Conservation (phyloP, 257 asterid species). For the Dorcoceras hygrometricum region DNA sequence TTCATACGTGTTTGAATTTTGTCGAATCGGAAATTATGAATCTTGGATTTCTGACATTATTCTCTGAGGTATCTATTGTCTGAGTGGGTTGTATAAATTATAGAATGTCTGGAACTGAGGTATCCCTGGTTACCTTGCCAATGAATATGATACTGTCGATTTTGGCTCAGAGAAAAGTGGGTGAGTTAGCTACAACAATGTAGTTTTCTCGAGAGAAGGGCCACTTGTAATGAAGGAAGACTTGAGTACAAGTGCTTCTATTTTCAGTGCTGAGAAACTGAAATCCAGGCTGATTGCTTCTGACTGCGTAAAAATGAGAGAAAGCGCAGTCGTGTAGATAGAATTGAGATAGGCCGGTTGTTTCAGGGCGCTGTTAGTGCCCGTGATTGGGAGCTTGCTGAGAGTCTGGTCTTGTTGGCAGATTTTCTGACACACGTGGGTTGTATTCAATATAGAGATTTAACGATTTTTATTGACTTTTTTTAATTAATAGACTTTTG, state of each 20-base stretch:
- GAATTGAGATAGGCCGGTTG: constrained; percentile 83
- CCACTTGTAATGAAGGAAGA: constrained; percentile 62
- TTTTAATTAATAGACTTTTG: too few species aligned
- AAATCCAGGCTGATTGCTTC: constrained; percentile 62
- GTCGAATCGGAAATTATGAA: background rate
- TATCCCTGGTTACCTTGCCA: constrained; percentile 4
- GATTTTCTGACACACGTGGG: constrained; percentile 94
- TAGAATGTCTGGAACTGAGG: background rate
- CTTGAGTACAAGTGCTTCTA: constrained; percentile 44
- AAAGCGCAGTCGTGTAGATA: constrained; percentile 85
- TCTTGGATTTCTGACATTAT: background rate
- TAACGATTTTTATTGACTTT: too few species aligned
- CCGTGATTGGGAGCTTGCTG: constrained; percentile 93
- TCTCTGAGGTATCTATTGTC: background rate
- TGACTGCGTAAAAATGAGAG: constrained; percentile 57
- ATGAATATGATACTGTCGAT: constrained; percentile 28
- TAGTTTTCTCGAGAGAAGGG: constrained; percentile 65
- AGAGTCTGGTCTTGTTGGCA: constrained; percentile 77
- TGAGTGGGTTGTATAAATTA: background rate
- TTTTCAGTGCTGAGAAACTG: constrained; percentile 80
- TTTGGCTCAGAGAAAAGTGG: constrained; percentile 44
- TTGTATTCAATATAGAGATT: too few species aligned
- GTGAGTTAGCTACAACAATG: constrained; percentile 58
- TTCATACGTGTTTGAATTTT: background rate
- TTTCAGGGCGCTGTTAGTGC: constrained; percentile 95